Evolutionary conservation across 129 eudicot genomes (phyloP), one percentile per base, ranked within the genome.

Genomic region (Saposhnikovia divaricata): DNA sequence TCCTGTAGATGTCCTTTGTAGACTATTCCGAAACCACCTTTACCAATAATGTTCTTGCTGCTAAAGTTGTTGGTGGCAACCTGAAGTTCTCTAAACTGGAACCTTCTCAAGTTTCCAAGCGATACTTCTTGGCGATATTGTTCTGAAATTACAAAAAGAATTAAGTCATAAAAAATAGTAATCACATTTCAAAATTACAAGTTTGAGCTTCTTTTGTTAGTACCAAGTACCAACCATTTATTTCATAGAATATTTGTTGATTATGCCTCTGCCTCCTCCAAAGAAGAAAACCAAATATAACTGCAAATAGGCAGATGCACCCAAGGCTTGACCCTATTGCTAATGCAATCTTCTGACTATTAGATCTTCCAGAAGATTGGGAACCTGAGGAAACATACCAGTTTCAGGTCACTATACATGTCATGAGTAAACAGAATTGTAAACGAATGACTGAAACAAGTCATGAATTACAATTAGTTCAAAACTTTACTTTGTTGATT

Each of bases 1-100:
- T 94, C 96, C 7, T 81, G 83, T 80, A 94, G 97, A 63, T 51
- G n/a, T 46, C 98, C 98, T 87, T 90, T 94, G 86, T 94, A 94
- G 43, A 94, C 98, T 11, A 85, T 87, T 53, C 98, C 98, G 40
- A 91, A 94, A 46, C 98, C 98, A 34, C 98, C 98, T 72, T 91
- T 91, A 38, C 98, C 98, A 48, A 94, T 51, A 63, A 94, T 86
- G 89, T 94, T 83, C 86, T 94, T 94, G 88, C 92, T 89, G 82
- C 92, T 81, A 86, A 94, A 94, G 90, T 91, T 91, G 80, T 88
- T 81, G 39, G 98, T 94, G 11, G 98, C 98, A 27, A 44, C 61
- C 84, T 91, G 96, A 83, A 94, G 98, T 75, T 94, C 97, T 68
- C 92, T 85, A 68, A 91, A 90, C 19, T 85, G 88, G 83, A 94